These are phyloP conservation scores for Colletotrichum sp. DNA, from an alignment of 2,329 filamentous ascomycete genomes.

Conservation along the genomic window DNA sequence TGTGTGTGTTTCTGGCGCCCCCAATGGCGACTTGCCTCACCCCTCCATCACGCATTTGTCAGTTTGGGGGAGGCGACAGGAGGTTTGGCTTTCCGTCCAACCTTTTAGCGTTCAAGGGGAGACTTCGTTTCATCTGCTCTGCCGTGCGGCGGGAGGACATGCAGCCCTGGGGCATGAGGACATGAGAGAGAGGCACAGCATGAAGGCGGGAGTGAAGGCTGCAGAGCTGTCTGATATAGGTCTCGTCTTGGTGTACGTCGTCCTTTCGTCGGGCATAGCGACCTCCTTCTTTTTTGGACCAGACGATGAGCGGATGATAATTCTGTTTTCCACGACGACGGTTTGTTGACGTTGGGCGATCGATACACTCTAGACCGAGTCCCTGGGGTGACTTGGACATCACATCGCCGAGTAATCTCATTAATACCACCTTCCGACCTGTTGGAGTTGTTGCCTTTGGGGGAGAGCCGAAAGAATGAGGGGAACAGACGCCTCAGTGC, in stretches of 20 bases:
- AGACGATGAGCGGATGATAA: slow-evolving; percentile 2
- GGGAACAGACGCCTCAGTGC: slow-evolving; percentile 29
- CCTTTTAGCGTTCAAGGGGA: background rate
- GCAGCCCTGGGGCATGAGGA: background rate
- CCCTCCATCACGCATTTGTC: background rate
- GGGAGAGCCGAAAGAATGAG: slow-evolving; percentile 21
- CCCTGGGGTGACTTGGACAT: background rate
- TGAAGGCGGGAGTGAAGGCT: background rate
- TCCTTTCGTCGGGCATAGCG: background rate
- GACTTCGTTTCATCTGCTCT: slow-evolving; percentile 1
- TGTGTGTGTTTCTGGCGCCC: background rate
- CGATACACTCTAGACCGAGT: background rate
- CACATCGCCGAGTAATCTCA: background rate
- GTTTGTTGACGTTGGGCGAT: background rate
- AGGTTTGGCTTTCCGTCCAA: slow-evolving; percentile 6
- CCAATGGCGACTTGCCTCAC: background rate
- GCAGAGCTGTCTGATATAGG: slow-evolving; percentile 11
- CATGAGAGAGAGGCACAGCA: background rate
- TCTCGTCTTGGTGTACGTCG: background rate
- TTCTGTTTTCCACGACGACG: background rate
- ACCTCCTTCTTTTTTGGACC: background rate
- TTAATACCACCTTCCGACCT: background rate
- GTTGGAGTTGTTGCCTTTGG: fast-evolving
- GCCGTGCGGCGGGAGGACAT: background rate
- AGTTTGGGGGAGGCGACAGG: background rate